These are phyloP conservation scores for Penicillium sp. DNA, from an alignment of 2,329 filamentous ascomycete species.

Conservation along the genomic window DNA sequence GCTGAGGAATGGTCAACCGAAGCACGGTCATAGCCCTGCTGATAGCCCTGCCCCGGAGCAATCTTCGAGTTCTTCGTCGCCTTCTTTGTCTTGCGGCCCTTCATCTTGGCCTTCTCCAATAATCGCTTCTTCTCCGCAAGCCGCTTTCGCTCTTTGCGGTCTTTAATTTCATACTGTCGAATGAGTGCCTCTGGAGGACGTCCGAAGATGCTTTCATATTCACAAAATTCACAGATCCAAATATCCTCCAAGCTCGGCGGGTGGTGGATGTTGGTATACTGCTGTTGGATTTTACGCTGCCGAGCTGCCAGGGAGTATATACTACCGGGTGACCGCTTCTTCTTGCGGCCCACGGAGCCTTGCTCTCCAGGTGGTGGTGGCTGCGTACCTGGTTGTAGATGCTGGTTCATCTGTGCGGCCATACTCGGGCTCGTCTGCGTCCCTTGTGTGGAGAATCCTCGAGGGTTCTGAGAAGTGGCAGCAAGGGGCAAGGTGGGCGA, in stretches of 20 bases:
- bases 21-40: conserved; percentile 47
- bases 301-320: conserved; percentile 76
- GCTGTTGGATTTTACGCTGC: conserved; percentile 75
- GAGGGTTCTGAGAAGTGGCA: conserved; percentile 36
- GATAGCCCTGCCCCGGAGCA: conserved; percentile 38
- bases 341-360: conserved; percentile 62
- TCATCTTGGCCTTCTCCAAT: conserved; percentile 92
- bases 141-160: conserved; percentile 79
- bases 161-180: conserved; percentile 91
- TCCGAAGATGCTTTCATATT: conserved; percentile 97
- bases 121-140: conserved; percentile 83
- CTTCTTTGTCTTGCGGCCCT: conserved; percentile 88
- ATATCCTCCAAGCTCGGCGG: conserved; percentile 73
- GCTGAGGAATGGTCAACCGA: conserved; percentile 44
- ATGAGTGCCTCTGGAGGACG: conserved; percentile 81
- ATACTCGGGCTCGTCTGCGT: conserved; percentile 61
- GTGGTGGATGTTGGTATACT: conserved; percentile 75
- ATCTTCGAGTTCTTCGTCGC: conserved; percentile 68
- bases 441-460: conserved; percentile 56
- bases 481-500: conserved; percentile 40
- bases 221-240: conserved; percentile 98
- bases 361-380: conserved; percentile 47
- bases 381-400: conserved; percentile 29
- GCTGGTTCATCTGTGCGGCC: conserved; percentile 41
- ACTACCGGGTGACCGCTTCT: conserved; percentile 68